A percentile compares a stretch with the other conserved stretches of the same genome.
phyloP scores from a whole-genome alignment of 306 rosid genomes.

The Prunus salicina region DNA sequence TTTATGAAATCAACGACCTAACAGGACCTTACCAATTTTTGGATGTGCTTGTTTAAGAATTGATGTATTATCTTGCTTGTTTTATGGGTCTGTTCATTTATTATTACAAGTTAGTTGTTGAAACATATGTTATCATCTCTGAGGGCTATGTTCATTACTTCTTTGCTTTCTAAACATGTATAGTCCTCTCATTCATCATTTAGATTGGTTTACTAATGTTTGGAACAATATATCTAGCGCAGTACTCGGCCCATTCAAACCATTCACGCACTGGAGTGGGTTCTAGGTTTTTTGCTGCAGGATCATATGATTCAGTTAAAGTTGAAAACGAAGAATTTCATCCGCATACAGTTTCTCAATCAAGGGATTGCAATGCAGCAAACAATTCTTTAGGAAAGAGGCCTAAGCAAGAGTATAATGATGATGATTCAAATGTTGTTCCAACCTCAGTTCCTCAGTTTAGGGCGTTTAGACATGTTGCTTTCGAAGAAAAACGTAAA shows the following conservation, averaged over 20 bases:
- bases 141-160: background rate
- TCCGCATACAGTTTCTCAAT: constrained; percentile 10
- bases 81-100: background rate
- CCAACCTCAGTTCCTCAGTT: constrained; percentile 34
- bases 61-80: background rate
- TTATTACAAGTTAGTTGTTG: background rate
- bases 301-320: constrained; percentile 33
- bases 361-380: background rate
- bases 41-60: background rate
- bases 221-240: constrained; percentile 25
- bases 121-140: background rate
- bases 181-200: background rate
- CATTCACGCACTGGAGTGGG: background rate
- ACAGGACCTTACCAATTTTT: background rate
- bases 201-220: constrained; percentile 19
- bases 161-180: background rate
- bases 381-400: constrained; percentile 12
- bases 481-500: constrained; percentile 32
- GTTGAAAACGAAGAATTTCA: constrained; percentile 47
- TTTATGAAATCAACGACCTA: background rate
- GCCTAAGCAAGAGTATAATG: constrained; percentile 25
- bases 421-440: constrained; percentile 17
- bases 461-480: constrained; percentile 9
- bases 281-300: constrained; percentile 22
- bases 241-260: constrained; percentile 27